Evolutionary conservation across 2,329 filamentous ascomycete genomes (phyloP).

Genomic region (Colletotrichum sp.): DNA sequence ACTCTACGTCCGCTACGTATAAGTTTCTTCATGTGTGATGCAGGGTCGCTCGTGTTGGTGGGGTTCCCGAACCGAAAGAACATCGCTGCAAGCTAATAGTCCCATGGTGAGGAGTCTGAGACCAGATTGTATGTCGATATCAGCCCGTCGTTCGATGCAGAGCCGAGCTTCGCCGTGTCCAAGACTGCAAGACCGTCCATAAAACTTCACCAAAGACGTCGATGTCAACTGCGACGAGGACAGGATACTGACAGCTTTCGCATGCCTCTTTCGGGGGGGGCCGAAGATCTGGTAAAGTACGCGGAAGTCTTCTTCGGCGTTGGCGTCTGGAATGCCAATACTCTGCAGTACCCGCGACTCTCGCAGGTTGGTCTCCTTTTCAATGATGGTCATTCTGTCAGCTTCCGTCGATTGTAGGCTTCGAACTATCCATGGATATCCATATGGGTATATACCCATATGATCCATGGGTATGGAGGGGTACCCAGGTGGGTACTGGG

Average conservation of each 20-base stretch:
- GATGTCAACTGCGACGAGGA: background rate
- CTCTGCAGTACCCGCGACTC: background rate
- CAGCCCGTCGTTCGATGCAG: background rate
- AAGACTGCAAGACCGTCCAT: background rate
- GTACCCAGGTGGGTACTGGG: no score
- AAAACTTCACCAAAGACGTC: background rate
- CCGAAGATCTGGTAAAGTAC: background rate
- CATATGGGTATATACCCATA: no score
- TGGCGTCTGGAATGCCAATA: background rate
- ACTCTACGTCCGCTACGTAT: background rate
- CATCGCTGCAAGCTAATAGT: background rate
- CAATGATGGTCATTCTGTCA: background rate
- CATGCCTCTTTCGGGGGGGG: fast-evolving
- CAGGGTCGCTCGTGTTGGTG: fast-evolving
- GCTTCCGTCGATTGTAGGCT: background rate
- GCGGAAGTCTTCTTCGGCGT: background rate
- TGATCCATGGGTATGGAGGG: no score
- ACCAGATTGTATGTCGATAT: background rate
- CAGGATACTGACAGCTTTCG: background rate
- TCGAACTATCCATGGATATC: no score
- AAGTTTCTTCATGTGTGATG: background rate
- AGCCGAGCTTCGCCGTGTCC: background rate
- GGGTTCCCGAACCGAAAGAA: background rate
- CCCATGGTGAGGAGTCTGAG: background rate
- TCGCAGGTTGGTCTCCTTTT: background rate